phyloP scores from a whole-genome alignment of 768 basidiomycete genomes.

The Suillus luteus region DNA sequence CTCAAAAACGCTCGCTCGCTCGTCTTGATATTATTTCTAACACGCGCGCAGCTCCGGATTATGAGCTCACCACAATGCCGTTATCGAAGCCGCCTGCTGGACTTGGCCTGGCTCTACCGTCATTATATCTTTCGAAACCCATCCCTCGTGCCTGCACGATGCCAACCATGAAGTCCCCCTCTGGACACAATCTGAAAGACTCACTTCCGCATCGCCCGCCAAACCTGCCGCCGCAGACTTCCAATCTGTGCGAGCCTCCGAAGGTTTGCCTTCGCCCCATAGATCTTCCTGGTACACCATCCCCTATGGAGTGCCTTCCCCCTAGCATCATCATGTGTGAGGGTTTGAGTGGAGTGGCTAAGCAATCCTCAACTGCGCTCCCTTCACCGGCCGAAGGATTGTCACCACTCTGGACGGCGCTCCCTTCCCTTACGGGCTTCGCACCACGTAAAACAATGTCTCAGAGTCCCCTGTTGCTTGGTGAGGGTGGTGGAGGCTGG shows the following conservation, averaged over 20 bases:
- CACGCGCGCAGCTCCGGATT: not conserved
- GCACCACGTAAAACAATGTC: not conserved
- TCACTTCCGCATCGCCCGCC: constrained; percentile 8
- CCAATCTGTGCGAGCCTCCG: not conserved
- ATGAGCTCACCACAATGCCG: constrained; percentile 20
- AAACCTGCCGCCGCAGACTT: not conserved
- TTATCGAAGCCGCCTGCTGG: constrained; percentile 18
- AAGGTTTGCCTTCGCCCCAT: constrained; percentile 3
- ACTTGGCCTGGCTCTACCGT: constrained; percentile 31
- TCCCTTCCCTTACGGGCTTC: not conserved
- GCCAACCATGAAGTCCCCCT: constrained; percentile 13
- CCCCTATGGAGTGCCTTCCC: constrained; percentile 20
- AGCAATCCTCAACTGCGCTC: not conserved
- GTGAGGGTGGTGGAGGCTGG: not conserved
- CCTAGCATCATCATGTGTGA: constrained; percentile 9
- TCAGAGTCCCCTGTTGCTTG: not conserved
- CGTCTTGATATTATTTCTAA: not conserved
- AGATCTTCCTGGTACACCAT: constrained; percentile 17
- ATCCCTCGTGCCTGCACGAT: constrained; percentile 21
- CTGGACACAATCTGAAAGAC: not conserved
- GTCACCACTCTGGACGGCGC: constrained; percentile 1
- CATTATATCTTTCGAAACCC: constrained; percentile 18
- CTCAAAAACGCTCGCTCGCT: constrained; percentile 1
- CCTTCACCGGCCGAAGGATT: not conserved
- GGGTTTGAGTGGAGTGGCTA: not conserved